A percentile compares a stretch with the other conserved stretches of the same genome.
phyloP scores from a whole-genome alignment of 192 early-diverging fungal species.

The Radiomyces spectabilis region DNA sequence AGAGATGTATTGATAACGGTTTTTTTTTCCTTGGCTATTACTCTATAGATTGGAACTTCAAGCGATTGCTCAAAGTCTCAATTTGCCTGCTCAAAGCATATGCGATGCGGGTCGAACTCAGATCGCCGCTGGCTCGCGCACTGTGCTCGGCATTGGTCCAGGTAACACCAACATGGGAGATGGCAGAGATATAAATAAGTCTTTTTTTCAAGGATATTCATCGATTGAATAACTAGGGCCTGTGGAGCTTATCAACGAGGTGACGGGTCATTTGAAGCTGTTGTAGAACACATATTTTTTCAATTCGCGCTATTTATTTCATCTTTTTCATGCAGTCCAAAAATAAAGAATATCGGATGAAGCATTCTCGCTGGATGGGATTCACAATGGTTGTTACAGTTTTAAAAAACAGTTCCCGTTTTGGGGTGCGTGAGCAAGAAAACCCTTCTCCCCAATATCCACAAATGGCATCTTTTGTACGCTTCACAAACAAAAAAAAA shows the following conservation, averaged over 20 bases:
- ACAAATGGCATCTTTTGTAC: not conserved
- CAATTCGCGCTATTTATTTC: too few species aligned
- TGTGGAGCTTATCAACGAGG: conserved; percentile 26
- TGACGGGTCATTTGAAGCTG: conserved; percentile 34
- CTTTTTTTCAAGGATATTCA: not conserved
- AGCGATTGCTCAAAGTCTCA: conserved; percentile 43
- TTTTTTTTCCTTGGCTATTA: conserved; percentile 10
- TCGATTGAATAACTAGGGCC: conserved; percentile 14
- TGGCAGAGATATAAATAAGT: too few species aligned
- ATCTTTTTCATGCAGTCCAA: too few species aligned
- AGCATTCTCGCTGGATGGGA: too few species aligned
- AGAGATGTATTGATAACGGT: not conserved
- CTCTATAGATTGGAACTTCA: conserved; percentile 55
- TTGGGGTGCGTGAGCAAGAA: too few species aligned
- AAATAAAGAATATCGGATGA: too few species aligned
- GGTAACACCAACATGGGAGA: too few species aligned
- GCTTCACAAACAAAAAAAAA: conserved; percentile 2
- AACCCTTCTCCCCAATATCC: not conserved
- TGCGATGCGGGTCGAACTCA: conserved; percentile 90
- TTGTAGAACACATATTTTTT: conserved; percentile 20
- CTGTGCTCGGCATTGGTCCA: conserved; percentile 92
- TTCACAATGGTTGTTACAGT: too few species aligned
- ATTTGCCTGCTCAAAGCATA: conserved; percentile 67
- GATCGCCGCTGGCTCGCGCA: conserved; percentile 84
- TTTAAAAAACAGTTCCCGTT: too few species aligned